Evolutionary conservation across 2,329 filamentous ascomycete species (phyloP), one percentile per base, ranked within the genome.

Genomic region (Arthrobotrys megalospora): DNA sequence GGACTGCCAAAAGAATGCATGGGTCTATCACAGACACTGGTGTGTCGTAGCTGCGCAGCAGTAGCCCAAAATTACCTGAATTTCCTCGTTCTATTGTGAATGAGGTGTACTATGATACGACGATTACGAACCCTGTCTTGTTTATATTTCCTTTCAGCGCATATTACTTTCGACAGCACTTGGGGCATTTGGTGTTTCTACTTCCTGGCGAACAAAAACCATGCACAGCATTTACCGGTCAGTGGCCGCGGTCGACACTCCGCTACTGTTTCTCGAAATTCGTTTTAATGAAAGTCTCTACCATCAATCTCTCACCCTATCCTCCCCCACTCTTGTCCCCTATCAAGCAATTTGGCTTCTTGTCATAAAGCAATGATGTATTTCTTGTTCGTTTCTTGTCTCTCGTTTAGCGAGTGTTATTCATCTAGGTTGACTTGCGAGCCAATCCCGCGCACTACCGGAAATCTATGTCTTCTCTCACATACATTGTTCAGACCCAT

Each of bases 21-120:
- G 96, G 96, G 94, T 96, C 32, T 98, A 94, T 85, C 96, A 99
- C 84, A 91, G 96, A 79, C 96, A 98, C 86, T 99, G 96, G 96
- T 99, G 96, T 84, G 91, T 96, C 75, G 91, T 91, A 76, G 92
- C 92, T 14, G 60, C 76, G 32, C 69, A 75, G 38, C 67, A 78
- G 66, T 71, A 67, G 19, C 43, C 41, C 5, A 32, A 45, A 73
- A 43, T 70, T 52, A 77, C 80, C 80, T 66, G 45, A 67, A 28
- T 52, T 79, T 81, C 79, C 65, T 50, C 62, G 24, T 41, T 50
- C 68, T 36, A 58, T 21, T 38, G 8, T 2, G 52, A 38, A 73
- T 79, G 16, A 36, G 34, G 50, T 79, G 73, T 76, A 72, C 67
- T 79, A 69, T 68, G 65, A 69, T 67, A 71, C 68, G 65, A 72